Evolutionary conservation across 2,329 filamentous ascomycete species (phyloP).

Genomic region (Tolypocladium nubicola): DNA sequence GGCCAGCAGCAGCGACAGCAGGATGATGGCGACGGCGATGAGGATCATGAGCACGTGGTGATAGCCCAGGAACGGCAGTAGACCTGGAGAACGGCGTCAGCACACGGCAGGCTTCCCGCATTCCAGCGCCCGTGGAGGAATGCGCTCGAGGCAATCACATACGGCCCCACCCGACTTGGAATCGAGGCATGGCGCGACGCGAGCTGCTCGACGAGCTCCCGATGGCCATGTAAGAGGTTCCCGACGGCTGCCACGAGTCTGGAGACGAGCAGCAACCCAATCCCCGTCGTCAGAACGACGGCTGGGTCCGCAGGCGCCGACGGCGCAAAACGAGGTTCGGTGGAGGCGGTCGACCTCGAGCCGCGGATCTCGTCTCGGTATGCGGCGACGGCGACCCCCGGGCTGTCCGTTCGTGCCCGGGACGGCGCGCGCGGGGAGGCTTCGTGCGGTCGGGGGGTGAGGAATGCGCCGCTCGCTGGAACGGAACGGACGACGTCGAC

Average conservation of each 20-base stretch:
- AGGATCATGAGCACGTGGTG: conserved; percentile 95
- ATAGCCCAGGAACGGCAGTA: conserved; percentile 59
- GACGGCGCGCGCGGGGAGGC: not conserved
- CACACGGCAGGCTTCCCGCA: not conserved
- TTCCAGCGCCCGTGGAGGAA: not conserved
- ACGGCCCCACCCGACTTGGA: conserved; percentile 41
- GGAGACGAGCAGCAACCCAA: not conserved
- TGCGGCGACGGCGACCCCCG: too few species aligned
- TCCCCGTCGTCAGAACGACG: not conserved
- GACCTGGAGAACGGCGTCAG: conserved; percentile 29
- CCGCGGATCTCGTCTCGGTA: not conserved
- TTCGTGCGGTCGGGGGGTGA: not conserved
- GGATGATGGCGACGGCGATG: conserved; percentile 85
- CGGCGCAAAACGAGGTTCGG: not conserved
- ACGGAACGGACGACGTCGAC: not conserved
- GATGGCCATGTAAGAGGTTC: conserved; percentile 5
- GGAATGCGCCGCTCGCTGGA: not conserved
- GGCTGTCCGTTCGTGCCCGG: not conserved
- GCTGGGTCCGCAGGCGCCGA: not conserved
- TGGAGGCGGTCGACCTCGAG: not conserved
- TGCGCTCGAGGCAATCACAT: conserved; percentile 13
- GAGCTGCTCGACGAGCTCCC: conserved; percentile 14
- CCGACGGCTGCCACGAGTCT: not conserved
- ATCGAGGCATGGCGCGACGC: conserved; percentile 20
- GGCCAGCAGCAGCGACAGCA: conserved; percentile 85